phyloP scores from a whole-genome alignment of 1,139 yeast species.

The Geotrichum carabidarum region DNA sequence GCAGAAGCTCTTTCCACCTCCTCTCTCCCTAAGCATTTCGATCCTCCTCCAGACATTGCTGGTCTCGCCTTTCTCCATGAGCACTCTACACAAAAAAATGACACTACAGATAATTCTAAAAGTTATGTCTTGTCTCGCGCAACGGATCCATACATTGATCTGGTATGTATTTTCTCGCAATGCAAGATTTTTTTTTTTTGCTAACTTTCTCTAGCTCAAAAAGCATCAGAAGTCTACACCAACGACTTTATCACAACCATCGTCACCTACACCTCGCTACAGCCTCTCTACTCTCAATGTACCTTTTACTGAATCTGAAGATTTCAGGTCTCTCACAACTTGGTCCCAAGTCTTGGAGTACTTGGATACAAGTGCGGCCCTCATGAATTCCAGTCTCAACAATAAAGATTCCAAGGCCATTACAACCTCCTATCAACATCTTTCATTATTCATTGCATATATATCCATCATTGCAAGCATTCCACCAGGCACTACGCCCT shows the following conservation, averaged over 20 bases:
- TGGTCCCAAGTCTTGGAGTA: constrained; percentile 23
- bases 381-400: constrained; percentile 19
- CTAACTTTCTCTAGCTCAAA: constrained; percentile 11
- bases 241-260: constrained; percentile 10
- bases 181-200: background rate
- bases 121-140: constrained; percentile 14
- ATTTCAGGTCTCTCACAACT: constrained; percentile 16
- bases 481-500: constrained; percentile 31
- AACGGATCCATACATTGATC: constrained; percentile 23
- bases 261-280: constrained; percentile 3
- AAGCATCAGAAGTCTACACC: constrained; percentile 17
- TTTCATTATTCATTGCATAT: constrained; percentile 27
- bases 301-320: constrained; percentile 17
- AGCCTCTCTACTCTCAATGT: constrained; percentile 17
- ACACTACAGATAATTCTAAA: constrained; percentile 10
- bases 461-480: constrained; percentile 30
- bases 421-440: constrained; percentile 22
- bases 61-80: constrained; percentile 6
- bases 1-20: constrained; percentile 11
- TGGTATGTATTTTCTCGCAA: constrained; percentile 19
- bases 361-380: constrained; percentile 15
- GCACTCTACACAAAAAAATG: background rate
- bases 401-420: constrained; percentile 21
- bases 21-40: constrained; percentile 5
- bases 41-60: constrained; percentile 15